Evolutionary conservation across 345 rosid genomes (phyloP).

Genomic region (Raphanus sativus): DNA sequence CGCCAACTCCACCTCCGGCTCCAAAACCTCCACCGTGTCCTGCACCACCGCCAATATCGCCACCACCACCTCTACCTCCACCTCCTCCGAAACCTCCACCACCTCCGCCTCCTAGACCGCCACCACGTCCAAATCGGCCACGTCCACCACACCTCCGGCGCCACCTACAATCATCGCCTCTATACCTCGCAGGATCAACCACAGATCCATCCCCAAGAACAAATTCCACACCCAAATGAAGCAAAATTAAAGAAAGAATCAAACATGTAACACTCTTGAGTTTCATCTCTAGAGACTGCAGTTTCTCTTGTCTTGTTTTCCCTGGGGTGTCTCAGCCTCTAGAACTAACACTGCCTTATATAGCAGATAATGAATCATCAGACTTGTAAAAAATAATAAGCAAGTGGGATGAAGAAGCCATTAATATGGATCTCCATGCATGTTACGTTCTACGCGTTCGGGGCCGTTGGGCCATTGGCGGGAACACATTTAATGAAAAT

Average conservation of each 20-base stretch:
- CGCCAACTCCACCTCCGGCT: conserved; percentile 45
- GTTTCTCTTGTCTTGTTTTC: conserved; percentile 5
- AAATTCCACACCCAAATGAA: conserved; percentile 29
- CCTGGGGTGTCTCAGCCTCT: conserved; percentile 7
- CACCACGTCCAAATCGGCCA: conserved; percentile 39
- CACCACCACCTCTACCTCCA: conserved; percentile 42
- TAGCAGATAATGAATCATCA: conserved; percentile 8
- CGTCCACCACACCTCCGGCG: conserved; percentile 39
- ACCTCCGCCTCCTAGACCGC: conserved; percentile 35
- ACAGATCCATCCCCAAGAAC: conserved; percentile 39
- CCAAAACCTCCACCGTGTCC: conserved; percentile 53
- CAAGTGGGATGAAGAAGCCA: conserved; percentile 40
- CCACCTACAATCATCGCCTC: conserved; percentile 48
- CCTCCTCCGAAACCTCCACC: conserved; percentile 45
- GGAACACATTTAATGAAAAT: conserved; percentile 34
- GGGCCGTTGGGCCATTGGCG: conserved; percentile 41
- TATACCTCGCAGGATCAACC: conserved; percentile 34
- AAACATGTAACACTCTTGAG: conserved; percentile 35
- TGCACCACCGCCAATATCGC: conserved; percentile 45
- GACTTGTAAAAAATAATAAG: background rate
- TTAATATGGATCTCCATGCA: conserved; percentile 39
- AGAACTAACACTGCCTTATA: conserved; percentile 28
- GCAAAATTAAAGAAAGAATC: conserved; percentile 37
- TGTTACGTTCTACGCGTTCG: conserved; percentile 41
- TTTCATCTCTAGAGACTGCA: conserved; percentile 9